Conservation (phyloP, 2,329 filamentous ascomycete species). For the Curvularia spicifera region DNA sequence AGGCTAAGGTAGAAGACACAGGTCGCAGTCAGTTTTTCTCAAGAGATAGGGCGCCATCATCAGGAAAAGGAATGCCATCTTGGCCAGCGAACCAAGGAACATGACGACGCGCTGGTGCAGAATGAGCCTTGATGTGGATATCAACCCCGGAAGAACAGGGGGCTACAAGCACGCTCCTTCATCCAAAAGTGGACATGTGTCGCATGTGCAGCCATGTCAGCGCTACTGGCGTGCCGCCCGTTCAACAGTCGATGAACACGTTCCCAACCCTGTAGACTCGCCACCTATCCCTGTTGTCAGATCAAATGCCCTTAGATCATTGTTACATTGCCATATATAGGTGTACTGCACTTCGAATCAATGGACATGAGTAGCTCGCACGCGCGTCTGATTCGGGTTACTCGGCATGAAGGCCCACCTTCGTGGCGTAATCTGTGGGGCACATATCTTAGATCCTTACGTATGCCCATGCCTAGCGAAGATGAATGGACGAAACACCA, state of each 20-base stretch:
- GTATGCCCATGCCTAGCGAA: slow-evolving; percentile 6
- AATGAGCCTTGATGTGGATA: slow-evolving; percentile 7
- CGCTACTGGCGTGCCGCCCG: neutral
- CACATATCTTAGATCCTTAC: slow-evolving; percentile 5
- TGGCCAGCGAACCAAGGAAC: slow-evolving; percentile 21
- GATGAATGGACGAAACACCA: slow-evolving; percentile 5
- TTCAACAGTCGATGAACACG: neutral
- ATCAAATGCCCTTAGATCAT: neutral
- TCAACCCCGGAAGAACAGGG: slow-evolving; percentile 10
- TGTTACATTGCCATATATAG: slow-evolving; percentile 1
- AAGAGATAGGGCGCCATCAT: slow-evolving; percentile 8
- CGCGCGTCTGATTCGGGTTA: slow-evolving; percentile 5
- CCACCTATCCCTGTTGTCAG: neutral
- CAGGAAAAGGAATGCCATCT: slow-evolving; percentile 21
- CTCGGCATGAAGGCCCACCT: slow-evolving; percentile 19
- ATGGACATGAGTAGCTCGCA: neutral
- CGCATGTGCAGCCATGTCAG: slow-evolving; percentile 20
- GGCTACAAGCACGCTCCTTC: slow-evolving; percentile 14
- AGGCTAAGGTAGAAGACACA: slow-evolving; percentile 11
- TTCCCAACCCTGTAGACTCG: neutral
- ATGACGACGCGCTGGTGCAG: slow-evolving; percentile 33
- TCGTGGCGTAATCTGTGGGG: slow-evolving; percentile 16
- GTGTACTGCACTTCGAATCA: neutral
- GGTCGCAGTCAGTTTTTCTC: slow-evolving; percentile 27
- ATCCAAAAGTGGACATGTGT: slow-evolving; percentile 22